A percentile compares a stretch with the other conserved stretches of the same genome.
phyloP scores from a whole-genome alignment of 306 rosid species.

The Phaseolus lunatus region DNA sequence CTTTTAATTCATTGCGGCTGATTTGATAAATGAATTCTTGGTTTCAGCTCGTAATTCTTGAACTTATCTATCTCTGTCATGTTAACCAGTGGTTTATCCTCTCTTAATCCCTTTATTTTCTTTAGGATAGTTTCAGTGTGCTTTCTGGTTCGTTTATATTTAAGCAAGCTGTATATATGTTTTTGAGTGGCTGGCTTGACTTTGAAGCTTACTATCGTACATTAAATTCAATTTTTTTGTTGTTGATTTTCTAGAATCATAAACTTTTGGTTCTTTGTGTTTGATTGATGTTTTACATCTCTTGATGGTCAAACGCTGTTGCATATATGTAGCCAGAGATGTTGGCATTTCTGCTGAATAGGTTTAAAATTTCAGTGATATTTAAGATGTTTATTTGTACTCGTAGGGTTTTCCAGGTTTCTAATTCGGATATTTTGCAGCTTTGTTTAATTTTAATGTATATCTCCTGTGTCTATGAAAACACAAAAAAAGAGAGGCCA shows the following conservation, averaged over 20 bases:
- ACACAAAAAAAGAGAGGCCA: neutral
- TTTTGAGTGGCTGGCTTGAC: conserved; percentile 13
- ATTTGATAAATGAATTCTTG: conserved; percentile 6
- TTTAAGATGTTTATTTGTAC: conserved; percentile 17
- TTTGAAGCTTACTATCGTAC: conserved; percentile 33
- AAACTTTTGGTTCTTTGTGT: conserved; percentile 9
- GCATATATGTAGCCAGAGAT: conserved; percentile 20
- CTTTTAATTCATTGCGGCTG: neutral
- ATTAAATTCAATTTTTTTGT: conserved; percentile 22
- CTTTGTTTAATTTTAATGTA: conserved; percentile 26
- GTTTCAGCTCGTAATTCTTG: conserved; percentile 1
- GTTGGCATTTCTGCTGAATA: conserved; percentile 12
- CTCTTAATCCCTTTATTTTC: neutral
- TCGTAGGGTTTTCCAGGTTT: conserved; percentile 31
- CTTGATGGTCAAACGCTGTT: conserved; percentile 22
- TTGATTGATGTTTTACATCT: conserved; percentile 5
- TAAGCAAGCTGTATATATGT: neutral
- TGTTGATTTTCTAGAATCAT: conserved; percentile 28
- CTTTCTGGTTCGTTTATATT: neutral
- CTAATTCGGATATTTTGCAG: conserved; percentile 38
- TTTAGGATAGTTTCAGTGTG: neutral
- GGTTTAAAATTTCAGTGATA: conserved; percentile 21
- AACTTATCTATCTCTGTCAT: conserved; percentile 11
- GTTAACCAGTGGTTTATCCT: neutral
- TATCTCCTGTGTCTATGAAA: conserved; percentile 32